Base-by-base conservation (phyloP, 345 rosid species). In the Rhodamnia rubescens region DNA sequence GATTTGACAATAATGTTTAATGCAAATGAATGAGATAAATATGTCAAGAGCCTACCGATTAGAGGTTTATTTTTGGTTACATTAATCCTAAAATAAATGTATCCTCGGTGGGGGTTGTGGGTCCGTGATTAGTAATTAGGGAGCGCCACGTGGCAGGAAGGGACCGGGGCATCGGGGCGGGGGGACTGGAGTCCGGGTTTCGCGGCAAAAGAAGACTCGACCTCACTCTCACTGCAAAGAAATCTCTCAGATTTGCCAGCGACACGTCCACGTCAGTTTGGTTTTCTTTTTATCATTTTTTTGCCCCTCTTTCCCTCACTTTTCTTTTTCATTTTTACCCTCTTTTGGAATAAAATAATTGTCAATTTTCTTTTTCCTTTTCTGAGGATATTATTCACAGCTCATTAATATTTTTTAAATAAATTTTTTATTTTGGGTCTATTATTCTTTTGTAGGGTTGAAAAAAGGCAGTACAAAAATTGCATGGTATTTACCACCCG, bases 131-230 rank as follows among this genome's bases (percentile, higher is more conserved):
- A 29, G 24, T 1, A 16, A 69, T 16, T 16, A 18, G 13, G 74
- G 47, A 22, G 5, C 4, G 47, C 80, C 47, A 42, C 80, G 80
- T 69, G 80, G 47, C 26, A 2, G 24, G 47, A 2, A 2, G 47
- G 26, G 80, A 36, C 4, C 47, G 80, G 47, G 6, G 27, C n/a
- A 56, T 24, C 59, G n/a, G 64, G 47, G 3, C 5, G 59, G 47
- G n/a, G 82, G n/a, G 90, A 83, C 90, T 85, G 92, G 88, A 88
- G 88, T 92, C 91, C 92, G 92, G 87, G 88, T 90, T 92, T 92
- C 86, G 83, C 92, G 92, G 93, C 88, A 87, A 86, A 84, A 85
- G 87, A 11, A 24, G 86, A 57, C 50, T 32, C 81, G 36, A 50
- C 29, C 42, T 49, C 55, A 8, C 40, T 6, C 20, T 40, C 61